Conservation (phyloP, 75 land plant genomes). For the Cryptomeria japonica region DNA sequence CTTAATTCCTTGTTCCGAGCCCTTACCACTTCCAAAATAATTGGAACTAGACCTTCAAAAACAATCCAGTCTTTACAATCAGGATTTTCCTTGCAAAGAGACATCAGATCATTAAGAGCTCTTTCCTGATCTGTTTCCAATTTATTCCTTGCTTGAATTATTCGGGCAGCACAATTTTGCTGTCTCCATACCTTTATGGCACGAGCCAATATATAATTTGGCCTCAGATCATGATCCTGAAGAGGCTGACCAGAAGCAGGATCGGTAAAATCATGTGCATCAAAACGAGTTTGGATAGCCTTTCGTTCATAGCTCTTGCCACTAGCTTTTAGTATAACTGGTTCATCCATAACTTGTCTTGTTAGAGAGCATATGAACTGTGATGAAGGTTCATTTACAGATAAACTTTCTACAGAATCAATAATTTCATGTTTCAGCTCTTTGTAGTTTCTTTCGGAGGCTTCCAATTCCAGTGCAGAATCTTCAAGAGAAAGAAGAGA, state of each 20-base stretch:
- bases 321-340: background rate
- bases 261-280: background rate
- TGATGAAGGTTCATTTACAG: background rate
- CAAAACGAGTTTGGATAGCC: background rate
- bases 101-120: background rate
- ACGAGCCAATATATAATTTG: background rate
- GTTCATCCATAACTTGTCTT: background rate
- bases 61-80: conserved; percentile 6
- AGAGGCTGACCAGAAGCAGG: background rate
- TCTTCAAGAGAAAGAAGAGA: background rate
- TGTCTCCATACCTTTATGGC: background rate
- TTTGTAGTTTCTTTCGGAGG: background rate
- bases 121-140: background rate
- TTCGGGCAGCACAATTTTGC: background rate
- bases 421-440: background rate
- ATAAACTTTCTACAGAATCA: background rate
- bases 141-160: background rate
- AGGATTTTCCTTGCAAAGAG: background rate
- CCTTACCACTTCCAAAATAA: background rate
- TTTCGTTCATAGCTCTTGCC: background rate
- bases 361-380: conserved; percentile 1
- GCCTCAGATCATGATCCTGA: background rate
- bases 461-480: background rate
- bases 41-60: conserved; percentile 1
- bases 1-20: background rate